Evolutionary conservation across 176 grass and related monocot genomes (phyloP).

Genomic region (Triticum urartu): DNA sequence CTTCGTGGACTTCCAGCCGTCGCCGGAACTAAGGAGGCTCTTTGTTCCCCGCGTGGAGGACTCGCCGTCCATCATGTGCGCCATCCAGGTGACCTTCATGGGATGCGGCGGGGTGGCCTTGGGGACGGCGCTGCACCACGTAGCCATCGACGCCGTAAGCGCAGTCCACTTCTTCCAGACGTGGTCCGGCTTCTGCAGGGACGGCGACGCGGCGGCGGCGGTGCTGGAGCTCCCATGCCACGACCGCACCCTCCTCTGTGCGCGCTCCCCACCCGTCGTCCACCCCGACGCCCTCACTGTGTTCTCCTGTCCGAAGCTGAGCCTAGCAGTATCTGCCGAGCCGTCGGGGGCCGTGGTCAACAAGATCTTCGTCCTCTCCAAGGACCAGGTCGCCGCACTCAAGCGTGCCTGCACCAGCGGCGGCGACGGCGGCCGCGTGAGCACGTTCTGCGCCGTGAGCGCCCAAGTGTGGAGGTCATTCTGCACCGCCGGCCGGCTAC

Average conservation of each 20-base stretch:
- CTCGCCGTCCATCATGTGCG: background rate
- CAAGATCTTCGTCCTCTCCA: background rate
- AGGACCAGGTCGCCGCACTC: background rate
- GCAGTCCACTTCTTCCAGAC: background rate
- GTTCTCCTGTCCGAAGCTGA: background rate
- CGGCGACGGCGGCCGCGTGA: background rate
- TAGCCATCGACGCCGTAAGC: conserved; percentile 10
- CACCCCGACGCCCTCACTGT: background rate
- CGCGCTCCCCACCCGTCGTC: background rate
- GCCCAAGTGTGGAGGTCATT: background rate
- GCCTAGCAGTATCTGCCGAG: background rate
- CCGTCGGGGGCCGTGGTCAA: background rate
- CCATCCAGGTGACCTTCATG: background rate
- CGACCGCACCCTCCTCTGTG: background rate
- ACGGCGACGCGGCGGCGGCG: background rate
- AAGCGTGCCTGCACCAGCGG: background rate
- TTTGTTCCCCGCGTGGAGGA: background rate
- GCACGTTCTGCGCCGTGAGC: background rate
- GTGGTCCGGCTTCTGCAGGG: background rate
- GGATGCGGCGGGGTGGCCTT: conserved; percentile 34
- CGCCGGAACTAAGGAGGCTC: background rate
- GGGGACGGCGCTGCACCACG: conserved; percentile 39
- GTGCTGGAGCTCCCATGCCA: background rate
- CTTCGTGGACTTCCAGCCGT: background rate
- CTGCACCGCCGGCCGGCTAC: background rate